Evolutionary conservation across 129 eudicot species (phyloP), one percentile per base, ranked within the genome.

Genomic region (Pittosporum tobira): DNA sequence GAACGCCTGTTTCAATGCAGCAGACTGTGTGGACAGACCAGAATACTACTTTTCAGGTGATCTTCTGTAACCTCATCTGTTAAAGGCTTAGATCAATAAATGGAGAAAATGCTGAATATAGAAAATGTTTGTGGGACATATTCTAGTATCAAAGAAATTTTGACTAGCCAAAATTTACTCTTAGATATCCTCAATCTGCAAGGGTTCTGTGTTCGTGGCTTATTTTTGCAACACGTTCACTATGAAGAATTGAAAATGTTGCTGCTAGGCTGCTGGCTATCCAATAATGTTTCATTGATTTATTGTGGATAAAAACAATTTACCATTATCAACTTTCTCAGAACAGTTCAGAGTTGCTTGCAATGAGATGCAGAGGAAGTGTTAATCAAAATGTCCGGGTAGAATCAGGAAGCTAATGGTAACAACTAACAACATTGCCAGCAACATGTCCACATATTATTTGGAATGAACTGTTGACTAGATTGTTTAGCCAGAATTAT

Each of bases 1-100:
- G 90, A 61, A 67, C 66, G 58, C 87, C 99, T 38, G 54, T 91
- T 48, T 91, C 99, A n/a, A 73, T 87, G 83, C 79, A 91, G 63
- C 82, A 76, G 49, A 65, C 88, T 15, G 72, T 87, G 55, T 83
- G 83, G 81, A 66, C 75, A 22, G 87, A 91, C 57, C 90, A 83
- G 67, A 69, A 74, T 51, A 91, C 90, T 21, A 86, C 94, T 27
- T 81, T 57, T 68, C 94, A 87, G 94, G 99, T 91, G 7, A 11
- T 12, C 29, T 24, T 23, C 18, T 8, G 23, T 20, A 26, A 9
- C 12, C 57, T 15, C 21, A 30, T 36, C 19, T 22, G 16, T 25
- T 37, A 19, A 55, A 9, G 1, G 16, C 5, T 1, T 40, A 40
- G 4, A 40, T 40, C 14, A 24, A 24, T 16, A 24, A 40, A 37